Percentiles rank a stretch among this genome's conserved stretches.
Evolutionary conservation across 2,329 filamentous ascomycete species (phyloP).

Genomic region (Trematosphaeria pertusa): DNA sequence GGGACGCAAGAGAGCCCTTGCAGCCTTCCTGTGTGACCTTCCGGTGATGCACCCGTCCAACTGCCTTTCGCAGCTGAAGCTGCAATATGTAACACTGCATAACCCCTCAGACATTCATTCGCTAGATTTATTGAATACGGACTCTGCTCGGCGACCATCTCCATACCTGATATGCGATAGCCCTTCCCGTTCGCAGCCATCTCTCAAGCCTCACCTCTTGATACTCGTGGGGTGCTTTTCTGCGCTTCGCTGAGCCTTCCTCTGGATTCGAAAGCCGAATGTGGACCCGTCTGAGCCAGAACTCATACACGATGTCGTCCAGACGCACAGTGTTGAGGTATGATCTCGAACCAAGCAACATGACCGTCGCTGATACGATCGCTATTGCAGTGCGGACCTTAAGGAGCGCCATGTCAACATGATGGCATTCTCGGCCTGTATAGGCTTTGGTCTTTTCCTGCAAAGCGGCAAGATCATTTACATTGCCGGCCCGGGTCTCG

Average conservation of each 20-base stretch:
- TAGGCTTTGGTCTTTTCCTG: conserved; percentile 48
- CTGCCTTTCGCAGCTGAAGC: conserved; percentile 21
- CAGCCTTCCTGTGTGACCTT: conserved; percentile 17
- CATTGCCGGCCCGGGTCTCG: conserved; percentile 47
- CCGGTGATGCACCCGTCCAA: conserved; percentile 18
- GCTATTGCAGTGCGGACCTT: conserved; percentile 30
- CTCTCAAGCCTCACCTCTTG: conserved; percentile 21
- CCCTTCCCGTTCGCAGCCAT: conserved; percentile 10
- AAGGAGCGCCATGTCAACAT: conserved; percentile 44
- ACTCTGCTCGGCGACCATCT: conserved; percentile 21
- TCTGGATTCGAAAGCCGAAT: conserved; percentile 8
- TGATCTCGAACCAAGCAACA: no score
- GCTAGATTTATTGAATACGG: conserved; percentile 21
- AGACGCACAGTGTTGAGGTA: conserved; percentile 35
- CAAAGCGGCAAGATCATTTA: conserved; percentile 48
- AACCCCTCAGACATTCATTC: conserved; percentile 18
- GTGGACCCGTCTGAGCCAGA: conserved; percentile 8
- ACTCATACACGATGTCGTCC: conserved; percentile 26
- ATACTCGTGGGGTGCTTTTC: conserved; percentile 9
- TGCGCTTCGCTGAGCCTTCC: conserved; percentile 9
- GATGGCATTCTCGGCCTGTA: conserved; percentile 47
- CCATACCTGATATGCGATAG: conserved; percentile 20
- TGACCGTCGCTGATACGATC: no score
- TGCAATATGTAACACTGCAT: conserved; percentile 16
- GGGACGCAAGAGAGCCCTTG: conserved; percentile 12